Evolutionary conservation across 2,329 filamentous ascomycete genomes (phyloP).

Genomic region (Fusarium oligoseptatum): DNA sequence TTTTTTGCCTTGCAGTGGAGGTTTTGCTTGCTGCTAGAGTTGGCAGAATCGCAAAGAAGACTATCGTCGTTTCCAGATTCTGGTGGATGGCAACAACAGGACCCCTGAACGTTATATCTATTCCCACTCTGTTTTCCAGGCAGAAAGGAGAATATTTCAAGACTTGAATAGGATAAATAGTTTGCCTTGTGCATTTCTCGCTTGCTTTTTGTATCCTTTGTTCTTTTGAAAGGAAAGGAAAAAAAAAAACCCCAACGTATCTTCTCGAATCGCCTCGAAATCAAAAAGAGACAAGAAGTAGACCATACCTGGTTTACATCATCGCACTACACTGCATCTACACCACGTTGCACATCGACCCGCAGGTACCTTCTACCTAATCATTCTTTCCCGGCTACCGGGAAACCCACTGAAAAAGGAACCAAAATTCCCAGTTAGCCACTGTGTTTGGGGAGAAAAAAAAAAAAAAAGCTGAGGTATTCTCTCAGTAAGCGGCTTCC

Average conservation of each 20-base stretch:
- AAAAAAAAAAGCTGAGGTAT: not conserved
- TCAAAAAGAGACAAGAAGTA: conserved; percentile 11
- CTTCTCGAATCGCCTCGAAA: conserved; percentile 32
- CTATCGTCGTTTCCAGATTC: conserved; percentile 39
- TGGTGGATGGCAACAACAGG: conserved; percentile 9
- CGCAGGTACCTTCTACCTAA: conserved; percentile 32
- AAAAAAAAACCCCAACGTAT: conserved; percentile 1
- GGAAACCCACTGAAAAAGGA: conserved; percentile 31
- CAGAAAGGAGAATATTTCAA: not conserved
- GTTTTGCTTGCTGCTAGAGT: conserved; percentile 1
- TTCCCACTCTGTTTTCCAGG: conserved; percentile 2
- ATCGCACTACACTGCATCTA: conserved; percentile 8
- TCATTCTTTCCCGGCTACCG: not conserved
- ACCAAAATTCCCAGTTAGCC: conserved; percentile 31
- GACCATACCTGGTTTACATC: conserved; percentile 36
- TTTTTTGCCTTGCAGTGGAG: not conserved
- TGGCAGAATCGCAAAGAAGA: conserved; percentile 41
- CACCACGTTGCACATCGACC: conserved; percentile 16
- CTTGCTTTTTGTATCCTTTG: not conserved
- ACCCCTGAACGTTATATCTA: conserved; percentile 1
- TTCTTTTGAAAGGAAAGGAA: not conserved
- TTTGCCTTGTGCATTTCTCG: not conserved
- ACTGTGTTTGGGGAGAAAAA: not conserved
- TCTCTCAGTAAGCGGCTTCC: conserved; percentile 25
- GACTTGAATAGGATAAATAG: conserved; percentile 1